Conservation (phyloP, 2,329 filamentous ascomycete genomes). For the Ophiosphaerella korrae region DNA sequence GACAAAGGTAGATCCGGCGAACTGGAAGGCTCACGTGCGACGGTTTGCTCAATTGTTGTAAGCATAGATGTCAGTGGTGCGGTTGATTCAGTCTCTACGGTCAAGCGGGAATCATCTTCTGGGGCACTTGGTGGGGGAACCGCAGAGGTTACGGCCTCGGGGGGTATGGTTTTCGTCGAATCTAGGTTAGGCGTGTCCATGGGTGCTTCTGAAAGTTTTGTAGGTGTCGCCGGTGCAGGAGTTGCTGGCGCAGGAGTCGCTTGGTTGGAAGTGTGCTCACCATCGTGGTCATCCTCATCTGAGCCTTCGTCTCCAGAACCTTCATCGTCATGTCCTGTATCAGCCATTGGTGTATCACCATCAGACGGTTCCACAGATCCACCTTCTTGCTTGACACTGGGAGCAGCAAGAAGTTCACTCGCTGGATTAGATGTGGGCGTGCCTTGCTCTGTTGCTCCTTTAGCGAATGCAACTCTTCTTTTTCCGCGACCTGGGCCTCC, state of each 20-base stretch:
- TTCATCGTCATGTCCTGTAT: constrained; percentile 51
- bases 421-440: constrained; percentile 30
- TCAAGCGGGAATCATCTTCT: constrained; percentile 3
- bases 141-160: constrained; percentile 5
- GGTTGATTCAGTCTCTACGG: constrained; percentile 7
- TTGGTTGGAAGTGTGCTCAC: constrained; percentile 55
- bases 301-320: constrained; percentile 55
- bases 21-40: constrained; percentile 43
- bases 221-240: constrained; percentile 21
- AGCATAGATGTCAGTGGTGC: constrained; percentile 4
- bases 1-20: constrained; percentile 52
- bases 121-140: background rate
- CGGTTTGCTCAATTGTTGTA: constrained; percentile 6
- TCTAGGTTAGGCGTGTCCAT: constrained; percentile 20
- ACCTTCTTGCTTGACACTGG: constrained; percentile 47
- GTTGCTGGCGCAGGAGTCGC: constrained; percentile 38
- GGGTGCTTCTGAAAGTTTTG: constrained; percentile 22
- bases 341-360: constrained; percentile 49
- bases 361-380: constrained; percentile 36
- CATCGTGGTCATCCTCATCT: constrained; percentile 54
- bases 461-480: constrained; percentile 69
- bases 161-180: constrained; percentile 6
- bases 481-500: constrained; percentile 81
- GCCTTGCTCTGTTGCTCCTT: constrained; percentile 49
- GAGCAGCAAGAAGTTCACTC: constrained; percentile 31